Percentiles rank a stretch among this genome's conserved stretches.
Conservation (phyloP, 2,329 filamentous ascomycete species). For the Colletotrichum trifolii region DNA sequence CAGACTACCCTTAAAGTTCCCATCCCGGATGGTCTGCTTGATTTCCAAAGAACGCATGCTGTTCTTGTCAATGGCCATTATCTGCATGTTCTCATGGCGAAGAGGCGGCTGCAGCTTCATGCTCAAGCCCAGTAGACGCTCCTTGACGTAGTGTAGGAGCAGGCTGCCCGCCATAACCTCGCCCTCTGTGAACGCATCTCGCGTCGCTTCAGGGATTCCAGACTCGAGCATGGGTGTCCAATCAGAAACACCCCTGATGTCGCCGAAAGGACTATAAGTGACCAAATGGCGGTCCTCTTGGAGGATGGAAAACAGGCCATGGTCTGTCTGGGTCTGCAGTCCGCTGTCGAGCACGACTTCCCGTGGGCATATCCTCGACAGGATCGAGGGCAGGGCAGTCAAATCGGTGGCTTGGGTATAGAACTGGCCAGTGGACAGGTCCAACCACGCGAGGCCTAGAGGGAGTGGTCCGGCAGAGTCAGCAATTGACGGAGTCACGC, state of each 20-base stretch:
- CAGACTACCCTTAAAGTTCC: slow-evolving; percentile 82
- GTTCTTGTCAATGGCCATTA: slow-evolving; percentile 92
- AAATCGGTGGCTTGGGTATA: slow-evolving; percentile 82
- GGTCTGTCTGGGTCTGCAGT: slow-evolving; percentile 66
- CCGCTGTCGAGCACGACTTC: slow-evolving; percentile 84
- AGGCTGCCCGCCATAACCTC: slow-evolving; percentile 84
- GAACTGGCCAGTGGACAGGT: slow-evolving; percentile 95
- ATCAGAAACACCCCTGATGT: slow-evolving; percentile 63
- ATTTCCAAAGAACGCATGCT: slow-evolving; percentile 92
- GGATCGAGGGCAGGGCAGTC: slow-evolving; percentile 77
- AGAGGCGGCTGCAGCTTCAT: slow-evolving; percentile 87
- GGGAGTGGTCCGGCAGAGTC: slow-evolving; percentile 43
- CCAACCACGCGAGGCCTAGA: slow-evolving; percentile 91
- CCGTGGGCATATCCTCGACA: slow-evolving; percentile 84
- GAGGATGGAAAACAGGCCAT: slow-evolving; percentile 74
- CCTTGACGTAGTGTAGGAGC: slow-evolving; percentile 85
- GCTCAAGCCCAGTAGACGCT: slow-evolving; percentile 79
- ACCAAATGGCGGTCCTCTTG: slow-evolving; percentile 81
- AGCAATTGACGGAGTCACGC: slow-evolving; percentile 24
- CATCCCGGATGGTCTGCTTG: slow-evolving; percentile 84
- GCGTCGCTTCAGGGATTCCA: slow-evolving; percentile 66
- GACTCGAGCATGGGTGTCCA: slow-evolving; percentile 85
- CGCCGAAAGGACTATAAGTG: slow-evolving; percentile 71
- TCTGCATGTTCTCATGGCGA: slow-evolving; percentile 77
- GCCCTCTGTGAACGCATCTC: slow-evolving; percentile 68